Percentiles rank a stretch among this genome's conserved stretches.
Evolutionary conservation across 345 rosid species (phyloP).

Genomic region (Cardamine resedifolia): DNA sequence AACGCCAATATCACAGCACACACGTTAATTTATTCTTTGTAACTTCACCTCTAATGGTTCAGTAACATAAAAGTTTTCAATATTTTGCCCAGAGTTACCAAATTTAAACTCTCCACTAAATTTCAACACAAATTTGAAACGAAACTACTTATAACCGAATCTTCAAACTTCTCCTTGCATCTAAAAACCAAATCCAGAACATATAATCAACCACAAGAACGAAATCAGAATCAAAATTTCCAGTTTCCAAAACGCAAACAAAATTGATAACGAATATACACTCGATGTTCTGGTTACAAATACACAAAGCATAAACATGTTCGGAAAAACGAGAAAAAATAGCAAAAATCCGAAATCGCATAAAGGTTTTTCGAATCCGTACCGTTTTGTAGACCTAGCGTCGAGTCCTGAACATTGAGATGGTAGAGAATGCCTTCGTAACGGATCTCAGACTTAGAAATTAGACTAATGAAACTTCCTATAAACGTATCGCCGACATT

Average conservation of each 20-base stretch:
- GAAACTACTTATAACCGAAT: background rate
- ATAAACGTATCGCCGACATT: conserved; percentile 41
- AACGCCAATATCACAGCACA: background rate
- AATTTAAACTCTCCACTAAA: background rate
- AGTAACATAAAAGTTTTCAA: conserved; percentile 4
- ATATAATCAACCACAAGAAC: background rate
- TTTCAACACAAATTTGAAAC: background rate
- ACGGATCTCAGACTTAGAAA: conserved; percentile 51
- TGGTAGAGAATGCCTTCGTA: conserved; percentile 51
- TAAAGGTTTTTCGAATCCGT: conserved; percentile 21
- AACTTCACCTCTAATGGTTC: background rate
- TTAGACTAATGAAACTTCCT: conserved; percentile 48
- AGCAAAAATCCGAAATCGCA: background rate
- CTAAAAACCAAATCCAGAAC: conserved; percentile 5
- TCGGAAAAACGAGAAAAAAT: background rate
- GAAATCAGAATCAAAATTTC: background rate
- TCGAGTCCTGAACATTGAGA: conserved; percentile 47
- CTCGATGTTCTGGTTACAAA: background rate
- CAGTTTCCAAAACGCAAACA: background rate
- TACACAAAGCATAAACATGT: conserved; percentile 5
- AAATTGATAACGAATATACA: background rate
- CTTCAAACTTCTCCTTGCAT: background rate
- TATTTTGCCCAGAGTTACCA: conserved; percentile 1
- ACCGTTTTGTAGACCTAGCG: conserved; percentile 50
- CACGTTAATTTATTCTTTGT: background rate